A percentile compares a stretch with the other conserved stretches of the same genome.
Evolutionary conservation across 345 rosid genomes (phyloP).

Genomic region (Gossypium stocksii): DNA sequence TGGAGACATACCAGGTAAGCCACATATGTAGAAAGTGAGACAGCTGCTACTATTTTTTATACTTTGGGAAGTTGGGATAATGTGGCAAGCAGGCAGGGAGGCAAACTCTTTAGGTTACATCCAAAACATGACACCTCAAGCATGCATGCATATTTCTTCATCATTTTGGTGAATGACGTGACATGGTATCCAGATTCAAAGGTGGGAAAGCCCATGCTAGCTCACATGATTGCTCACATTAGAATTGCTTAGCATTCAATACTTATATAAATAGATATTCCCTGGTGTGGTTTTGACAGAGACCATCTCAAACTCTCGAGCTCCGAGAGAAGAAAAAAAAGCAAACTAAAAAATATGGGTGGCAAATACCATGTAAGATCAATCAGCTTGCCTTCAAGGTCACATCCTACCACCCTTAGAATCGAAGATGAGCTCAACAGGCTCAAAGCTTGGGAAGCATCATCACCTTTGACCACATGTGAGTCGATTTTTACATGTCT

Average conservation of each 20-base stretch:
- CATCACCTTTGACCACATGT: slow-evolving; percentile 26
- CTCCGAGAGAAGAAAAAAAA: background rate
- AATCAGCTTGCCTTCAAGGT: slow-evolving; percentile 67
- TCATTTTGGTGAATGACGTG: slow-evolving; percentile 21
- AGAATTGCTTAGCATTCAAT: background rate
- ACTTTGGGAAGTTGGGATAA: slow-evolving; percentile 26
- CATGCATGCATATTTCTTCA: background rate
- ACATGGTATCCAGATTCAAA: slow-evolving; percentile 21
- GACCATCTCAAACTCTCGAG: slow-evolving; percentile 21
- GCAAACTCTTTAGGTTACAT: slow-evolving; percentile 34
- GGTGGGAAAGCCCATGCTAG: slow-evolving; percentile 18
- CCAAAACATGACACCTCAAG: slow-evolving; percentile 34
- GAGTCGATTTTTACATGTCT: slow-evolving; percentile 34
- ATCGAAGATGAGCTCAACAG: slow-evolving; percentile 50
- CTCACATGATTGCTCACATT: slow-evolving; percentile 28
- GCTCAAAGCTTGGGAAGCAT: slow-evolving; percentile 31
- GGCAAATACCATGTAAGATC: slow-evolving; percentile 45
- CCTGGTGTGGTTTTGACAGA: background rate
- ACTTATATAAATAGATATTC: slow-evolving; percentile 14
- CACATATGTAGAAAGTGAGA: background rate
- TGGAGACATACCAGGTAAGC: slow-evolving; percentile 20
- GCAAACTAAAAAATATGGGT: slow-evolving; percentile 25
- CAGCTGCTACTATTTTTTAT: background rate
- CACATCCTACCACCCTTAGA: slow-evolving; percentile 51
- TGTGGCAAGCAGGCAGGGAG: slow-evolving; percentile 43